Base-by-base conservation (phyloP, 257 asterid species). In the Echium plantagineum region DNA sequence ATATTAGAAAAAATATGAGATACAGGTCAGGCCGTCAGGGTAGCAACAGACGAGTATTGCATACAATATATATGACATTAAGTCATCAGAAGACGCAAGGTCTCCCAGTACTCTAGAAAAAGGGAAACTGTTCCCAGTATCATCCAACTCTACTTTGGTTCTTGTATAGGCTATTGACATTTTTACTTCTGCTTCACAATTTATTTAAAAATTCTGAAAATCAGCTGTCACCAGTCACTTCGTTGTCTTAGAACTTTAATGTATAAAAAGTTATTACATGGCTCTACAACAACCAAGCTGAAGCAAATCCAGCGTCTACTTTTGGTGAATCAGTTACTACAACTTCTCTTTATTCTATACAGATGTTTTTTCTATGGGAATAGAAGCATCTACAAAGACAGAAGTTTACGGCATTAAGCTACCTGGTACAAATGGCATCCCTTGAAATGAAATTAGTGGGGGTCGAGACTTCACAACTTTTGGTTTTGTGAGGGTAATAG, bases 401-500 rank as follows among this genome's bases (percentile, higher is more conserved):
- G 8, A 42, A 42, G 48, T 16, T 42, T 42, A 42, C 5, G 17
- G 51, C 49, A 57, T 51, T 51, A 42, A 57, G 52, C 75, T 75
- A 91, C 98, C 98, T 61, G 98, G 95, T 60, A 60, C 69, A 71
- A 91, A 91, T 47, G 94, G 66, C 84, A 91, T 74, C 68, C 80
- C 90, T 52, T 74, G 81, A 73, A 78, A 91, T 58, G 77, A 55
- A 68, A 78, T 70, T 64, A 75, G 75, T 28, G 97, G 94, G 60
- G 95, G 98, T 51, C 75, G 84, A 73, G 66, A 75, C 69, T 68
- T 74, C 71, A 91, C 85, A 16, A 66, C 67, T 72, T 74, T 78
- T 51, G 98, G 97, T 75, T 91, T 91, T 52, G 94, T 86, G 73
- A 91, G 84, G 42, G 97, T 91, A 61, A 91, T 52, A 49, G 98